phyloP scores from a whole-genome alignment of 495 filamentous ascomycete species.

The Choiromyces venosus region DNA sequence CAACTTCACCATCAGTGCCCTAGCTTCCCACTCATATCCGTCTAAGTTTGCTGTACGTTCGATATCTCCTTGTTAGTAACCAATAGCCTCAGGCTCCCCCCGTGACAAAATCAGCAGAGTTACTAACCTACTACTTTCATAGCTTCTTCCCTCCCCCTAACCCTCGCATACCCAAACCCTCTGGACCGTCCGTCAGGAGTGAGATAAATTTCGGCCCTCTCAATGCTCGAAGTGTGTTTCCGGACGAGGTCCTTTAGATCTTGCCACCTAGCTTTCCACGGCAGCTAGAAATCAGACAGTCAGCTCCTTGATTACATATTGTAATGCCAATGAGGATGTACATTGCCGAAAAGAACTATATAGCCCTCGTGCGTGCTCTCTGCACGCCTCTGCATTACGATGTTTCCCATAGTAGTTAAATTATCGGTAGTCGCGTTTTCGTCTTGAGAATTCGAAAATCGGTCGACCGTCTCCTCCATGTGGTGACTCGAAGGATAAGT shows the following conservation, averaged over 20 bases:
- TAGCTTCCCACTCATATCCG: conserved; percentile 23
- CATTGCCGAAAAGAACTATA: conserved; percentile 21
- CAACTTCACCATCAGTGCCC: conserved; percentile 22
- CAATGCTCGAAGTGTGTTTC: conserved; percentile 19
- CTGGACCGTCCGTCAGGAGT: conserved; percentile 14
- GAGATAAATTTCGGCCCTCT: conserved; percentile 20
- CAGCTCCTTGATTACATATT: neutral
- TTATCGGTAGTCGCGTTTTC: neutral
- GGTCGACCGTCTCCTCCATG: neutral
- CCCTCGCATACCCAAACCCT: conserved; percentile 26
- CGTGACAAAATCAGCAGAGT: too few relatives aligned
- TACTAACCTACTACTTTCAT: conserved; percentile 22
- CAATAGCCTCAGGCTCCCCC: neutral
- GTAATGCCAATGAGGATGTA: conserved; percentile 1
- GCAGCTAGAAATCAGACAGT: conserved; percentile 7
- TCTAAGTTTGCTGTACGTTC: conserved; percentile 13
- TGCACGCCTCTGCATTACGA: conserved; percentile 17
- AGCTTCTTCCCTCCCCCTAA: conserved; percentile 26
- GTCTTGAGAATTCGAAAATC: neutral
- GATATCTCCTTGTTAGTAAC: neutral
- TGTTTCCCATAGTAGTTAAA: conserved; percentile 14
- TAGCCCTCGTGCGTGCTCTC: conserved; percentile 16
- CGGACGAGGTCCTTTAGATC: conserved; percentile 33
- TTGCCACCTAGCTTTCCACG: conserved; percentile 31
- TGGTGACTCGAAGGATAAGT: neutral